phyloP scores from a whole-genome alignment of 305 asterid species.

The Fraxinus baroniana region DNA sequence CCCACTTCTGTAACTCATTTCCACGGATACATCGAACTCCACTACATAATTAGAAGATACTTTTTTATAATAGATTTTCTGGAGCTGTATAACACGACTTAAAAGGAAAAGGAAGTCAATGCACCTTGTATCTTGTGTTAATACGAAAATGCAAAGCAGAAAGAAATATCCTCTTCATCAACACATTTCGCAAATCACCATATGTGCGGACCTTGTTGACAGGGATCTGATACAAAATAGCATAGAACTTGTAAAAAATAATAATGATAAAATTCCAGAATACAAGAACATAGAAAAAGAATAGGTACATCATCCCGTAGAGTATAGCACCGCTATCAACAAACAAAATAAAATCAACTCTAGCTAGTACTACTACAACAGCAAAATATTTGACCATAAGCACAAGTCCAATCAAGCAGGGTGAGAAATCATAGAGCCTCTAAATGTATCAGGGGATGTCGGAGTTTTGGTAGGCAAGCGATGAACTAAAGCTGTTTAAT shows the following conservation, averaged over 20 bases:
- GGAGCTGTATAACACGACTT: constrained; percentile 4
- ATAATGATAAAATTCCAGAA: not conserved
- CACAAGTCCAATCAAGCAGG: constrained; percentile 9
- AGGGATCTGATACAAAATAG: constrained; percentile 65
- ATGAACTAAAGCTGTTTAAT: constrained; percentile 2
- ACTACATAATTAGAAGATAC: not conserved
- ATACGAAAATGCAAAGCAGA: constrained; percentile 99
- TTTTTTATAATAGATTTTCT: not conserved
- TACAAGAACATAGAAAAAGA: constrained; percentile 8
- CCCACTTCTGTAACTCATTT: not conserved
- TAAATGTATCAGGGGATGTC: constrained; percentile 7
- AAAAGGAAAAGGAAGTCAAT: constrained; percentile 21
- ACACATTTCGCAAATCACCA: constrained; percentile 84
- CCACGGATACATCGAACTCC: not conserved
- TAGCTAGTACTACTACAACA: not conserved
- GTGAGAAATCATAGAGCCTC: constrained; percentile 20
- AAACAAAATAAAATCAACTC: constrained; percentile 2
- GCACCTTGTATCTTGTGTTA: constrained; percentile 96
- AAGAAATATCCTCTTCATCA: constrained; percentile 99
- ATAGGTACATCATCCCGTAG: not conserved
- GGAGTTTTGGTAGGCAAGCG: not conserved
- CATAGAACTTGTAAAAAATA: constrained; percentile 18
- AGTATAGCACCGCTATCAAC: constrained; percentile 8
- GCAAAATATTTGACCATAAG: not conserved
- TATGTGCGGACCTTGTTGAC: constrained; percentile 84